Conservation (phyloP, 2,329 filamentous ascomycete species). For the Anthostomella pinea region DNA sequence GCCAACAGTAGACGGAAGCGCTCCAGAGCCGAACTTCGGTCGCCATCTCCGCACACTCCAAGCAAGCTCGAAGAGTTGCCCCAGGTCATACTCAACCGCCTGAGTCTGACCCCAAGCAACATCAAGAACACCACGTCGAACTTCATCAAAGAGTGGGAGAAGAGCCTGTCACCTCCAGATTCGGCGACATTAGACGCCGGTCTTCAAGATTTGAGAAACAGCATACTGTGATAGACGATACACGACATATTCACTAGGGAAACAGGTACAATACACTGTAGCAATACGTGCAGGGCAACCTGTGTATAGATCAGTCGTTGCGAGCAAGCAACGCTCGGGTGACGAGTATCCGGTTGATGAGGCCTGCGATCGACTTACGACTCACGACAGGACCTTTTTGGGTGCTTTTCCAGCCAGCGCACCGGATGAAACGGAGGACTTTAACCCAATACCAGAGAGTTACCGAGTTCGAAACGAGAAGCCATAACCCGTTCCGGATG, state of each 20-base stretch:
- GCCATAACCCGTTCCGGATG: too few relatives aligned
- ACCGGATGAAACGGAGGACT: too few relatives aligned
- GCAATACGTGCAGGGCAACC: background rate
- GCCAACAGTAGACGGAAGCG: constrained; percentile 28
- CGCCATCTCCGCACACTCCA: constrained; percentile 31
- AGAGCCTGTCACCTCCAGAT: constrained; percentile 59
- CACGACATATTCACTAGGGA: constrained; percentile 1
- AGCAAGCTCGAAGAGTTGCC: constrained; percentile 54
- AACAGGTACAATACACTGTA: constrained; percentile 5
- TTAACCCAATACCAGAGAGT: too few relatives aligned
- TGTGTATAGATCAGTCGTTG: background rate
- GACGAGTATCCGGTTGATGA: too few relatives aligned
- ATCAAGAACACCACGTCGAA: constrained; percentile 80
- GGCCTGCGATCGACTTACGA: too few relatives aligned
- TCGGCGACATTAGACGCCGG: constrained; percentile 16
- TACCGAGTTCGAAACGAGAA: too few relatives aligned
- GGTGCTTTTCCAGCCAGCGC: too few relatives aligned
- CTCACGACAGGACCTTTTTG: too few relatives aligned
- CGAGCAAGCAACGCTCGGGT: too few relatives aligned
- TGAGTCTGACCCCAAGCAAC: constrained; percentile 70
- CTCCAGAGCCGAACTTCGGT: constrained; percentile 26
- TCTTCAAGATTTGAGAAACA: constrained; percentile 11
- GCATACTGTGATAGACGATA: constrained; percentile 4
- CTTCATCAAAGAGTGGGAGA: constrained; percentile 90
- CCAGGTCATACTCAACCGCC: constrained; percentile 69